Evolutionary conservation across 805 yeast genomes (phyloP).

Genomic region (Candida insectorum): DNA sequence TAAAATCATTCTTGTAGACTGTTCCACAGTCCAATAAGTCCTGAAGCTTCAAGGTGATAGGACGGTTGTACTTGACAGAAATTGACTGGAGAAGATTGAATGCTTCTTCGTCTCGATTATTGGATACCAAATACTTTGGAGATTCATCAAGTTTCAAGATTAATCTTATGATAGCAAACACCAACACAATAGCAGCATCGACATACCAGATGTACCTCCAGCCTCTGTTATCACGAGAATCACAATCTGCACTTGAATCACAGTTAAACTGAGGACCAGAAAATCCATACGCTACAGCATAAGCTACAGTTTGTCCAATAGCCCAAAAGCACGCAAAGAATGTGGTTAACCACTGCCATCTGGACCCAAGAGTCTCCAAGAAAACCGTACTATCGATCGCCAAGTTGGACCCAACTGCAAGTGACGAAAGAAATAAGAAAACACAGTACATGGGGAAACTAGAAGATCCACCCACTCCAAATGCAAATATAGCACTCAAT

Average conservation of each 20-base stretch:
- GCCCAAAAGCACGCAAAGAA: conserved; percentile 57
- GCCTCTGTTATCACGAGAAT: conserved; percentile 48
- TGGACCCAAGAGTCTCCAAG: conserved; percentile 24
- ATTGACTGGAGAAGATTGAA: conserved; percentile 37
- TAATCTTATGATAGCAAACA: conserved; percentile 31
- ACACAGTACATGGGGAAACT: conserved; percentile 23
- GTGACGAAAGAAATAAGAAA: conserved; percentile 18
- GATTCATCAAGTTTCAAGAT: conserved; percentile 43
- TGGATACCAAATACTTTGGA: conserved; percentile 52
- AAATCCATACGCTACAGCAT: conserved; percentile 51
- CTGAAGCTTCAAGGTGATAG: conserved; percentile 42
- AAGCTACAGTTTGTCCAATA: conserved; percentile 53
- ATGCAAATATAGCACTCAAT: conserved; percentile 18
- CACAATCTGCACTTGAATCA: conserved; percentile 33
- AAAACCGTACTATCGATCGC: conserved; percentile 27
- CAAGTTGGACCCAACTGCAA: conserved; percentile 27
- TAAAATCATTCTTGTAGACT: conserved; percentile 12
- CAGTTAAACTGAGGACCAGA: conserved; percentile 40
- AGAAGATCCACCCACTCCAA: conserved; percentile 24
- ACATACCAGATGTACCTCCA: conserved; percentile 58
- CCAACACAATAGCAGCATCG: conserved; percentile 44
- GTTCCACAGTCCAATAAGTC: conserved; percentile 45
- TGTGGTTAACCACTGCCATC: conserved; percentile 22
- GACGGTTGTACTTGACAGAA: conserved; percentile 43
- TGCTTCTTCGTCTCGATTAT: conserved; percentile 52